These are phyloP conservation scores for Fusarium praegraminearum DNA, from an alignment of 2,329 filamentous ascomycete genomes.

Conservation along the genomic window DNA sequence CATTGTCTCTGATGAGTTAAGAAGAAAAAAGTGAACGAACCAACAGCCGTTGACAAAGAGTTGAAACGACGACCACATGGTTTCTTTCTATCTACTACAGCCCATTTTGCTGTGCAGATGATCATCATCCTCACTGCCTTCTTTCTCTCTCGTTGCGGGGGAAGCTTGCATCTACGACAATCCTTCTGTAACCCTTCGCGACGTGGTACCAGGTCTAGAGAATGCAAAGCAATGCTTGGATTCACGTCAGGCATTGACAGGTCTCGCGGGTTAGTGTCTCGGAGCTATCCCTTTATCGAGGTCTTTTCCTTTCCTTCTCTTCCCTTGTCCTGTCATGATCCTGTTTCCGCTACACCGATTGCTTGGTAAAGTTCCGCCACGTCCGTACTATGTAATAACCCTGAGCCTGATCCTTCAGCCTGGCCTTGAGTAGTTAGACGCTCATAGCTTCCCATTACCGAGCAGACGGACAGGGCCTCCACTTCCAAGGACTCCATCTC, in stretches of 20 bases:
- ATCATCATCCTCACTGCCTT: neutral
- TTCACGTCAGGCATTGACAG: constrained; percentile 9
- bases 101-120: neutral
- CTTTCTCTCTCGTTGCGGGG: neutral
- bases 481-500: constrained; percentile 30
- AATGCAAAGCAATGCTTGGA: neutral
- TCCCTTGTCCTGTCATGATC: neutral
- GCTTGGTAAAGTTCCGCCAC: constrained; percentile 29
- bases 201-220: constrained; percentile 10
- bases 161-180: neutral
- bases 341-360: constrained; percentile 2
- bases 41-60: neutral
- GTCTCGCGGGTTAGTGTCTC: constrained; percentile 26
- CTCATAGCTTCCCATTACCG: constrained; percentile 11
- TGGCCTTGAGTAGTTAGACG: constrained; percentile 14
- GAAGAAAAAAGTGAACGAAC: neutral
- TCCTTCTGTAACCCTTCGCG: constrained; percentile 17
- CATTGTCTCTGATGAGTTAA: neutral
- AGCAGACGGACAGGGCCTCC: constrained; percentile 14
- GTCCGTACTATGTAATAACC: constrained; percentile 8
- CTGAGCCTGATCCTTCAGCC: constrained; percentile 34
- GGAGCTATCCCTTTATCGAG: constrained; percentile 32
- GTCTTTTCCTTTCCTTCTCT: neutral
- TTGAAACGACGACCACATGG: constrained; percentile 1
- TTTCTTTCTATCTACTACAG: neutral